These are phyloP conservation scores for Coniochaeta hoffmannii DNA, from an alignment of 2,329 filamentous ascomycete species.

Conservation along the genomic window DNA sequence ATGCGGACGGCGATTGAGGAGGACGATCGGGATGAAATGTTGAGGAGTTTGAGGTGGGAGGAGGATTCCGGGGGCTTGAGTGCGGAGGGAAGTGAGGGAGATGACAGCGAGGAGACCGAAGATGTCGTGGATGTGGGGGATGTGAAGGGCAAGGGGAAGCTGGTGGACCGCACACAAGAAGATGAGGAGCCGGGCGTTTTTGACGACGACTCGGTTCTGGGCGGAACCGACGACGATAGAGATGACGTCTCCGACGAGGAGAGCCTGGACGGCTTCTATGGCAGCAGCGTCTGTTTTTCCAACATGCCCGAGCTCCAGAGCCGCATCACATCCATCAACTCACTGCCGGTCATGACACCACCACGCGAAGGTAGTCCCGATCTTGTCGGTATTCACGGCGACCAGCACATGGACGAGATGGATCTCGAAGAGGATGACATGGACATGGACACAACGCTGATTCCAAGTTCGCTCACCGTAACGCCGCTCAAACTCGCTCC, in stretches of 20 bases:
- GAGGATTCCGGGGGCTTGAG: constrained; percentile 2
- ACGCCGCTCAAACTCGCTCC: background rate
- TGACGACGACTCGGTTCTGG: background rate
- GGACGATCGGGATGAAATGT: constrained; percentile 19
- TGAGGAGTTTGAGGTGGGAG: constrained; percentile 11
- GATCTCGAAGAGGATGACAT: constrained; percentile 9
- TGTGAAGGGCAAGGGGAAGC: background rate
- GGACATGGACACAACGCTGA: background rate
- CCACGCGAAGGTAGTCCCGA: background rate
- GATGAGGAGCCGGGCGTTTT: background rate
- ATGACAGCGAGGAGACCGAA: background rate
- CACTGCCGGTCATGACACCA: background rate
- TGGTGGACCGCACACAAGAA: background rate
- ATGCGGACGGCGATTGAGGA: constrained; percentile 29
- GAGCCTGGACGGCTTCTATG: background rate
- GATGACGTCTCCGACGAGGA: background rate
- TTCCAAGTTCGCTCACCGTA: background rate
- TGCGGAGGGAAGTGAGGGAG: constrained; percentile 1
- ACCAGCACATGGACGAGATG: constrained; percentile 8
- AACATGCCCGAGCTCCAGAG: background rate
- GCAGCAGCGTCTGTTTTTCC: background rate
- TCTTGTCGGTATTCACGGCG: background rate
- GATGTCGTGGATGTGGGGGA: background rate
- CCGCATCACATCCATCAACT: background rate
- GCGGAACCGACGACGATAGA: background rate